Evolutionary conservation across 192 early-diverging fungal genomes (phyloP).

Genomic region (Coemansia brasiliensis): DNA sequence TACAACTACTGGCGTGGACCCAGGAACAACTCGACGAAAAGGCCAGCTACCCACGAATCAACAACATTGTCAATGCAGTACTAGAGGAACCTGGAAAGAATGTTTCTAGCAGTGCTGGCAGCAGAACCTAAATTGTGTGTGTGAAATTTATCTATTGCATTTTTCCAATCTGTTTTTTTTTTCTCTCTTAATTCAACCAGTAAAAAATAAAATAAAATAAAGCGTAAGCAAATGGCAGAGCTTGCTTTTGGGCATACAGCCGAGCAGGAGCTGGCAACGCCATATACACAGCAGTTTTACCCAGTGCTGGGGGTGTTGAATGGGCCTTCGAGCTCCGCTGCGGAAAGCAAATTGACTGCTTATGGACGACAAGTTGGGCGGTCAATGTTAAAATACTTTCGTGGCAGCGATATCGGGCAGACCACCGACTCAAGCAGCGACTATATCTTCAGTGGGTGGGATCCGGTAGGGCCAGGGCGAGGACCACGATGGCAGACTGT

Average conservation of each 20-base stretch:
- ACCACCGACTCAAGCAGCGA: not conserved
- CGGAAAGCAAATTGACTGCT: slow-evolving; percentile 7
- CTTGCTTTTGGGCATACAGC: slow-evolving; percentile 18
- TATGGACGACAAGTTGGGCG: slow-evolving; percentile 41
- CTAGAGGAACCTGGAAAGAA: slow-evolving; percentile 44
- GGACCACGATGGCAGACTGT: slow-evolving; percentile 35
- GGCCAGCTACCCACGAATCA: slow-evolving; percentile 81
- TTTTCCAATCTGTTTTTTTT: slow-evolving; percentile 1
- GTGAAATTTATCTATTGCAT: slow-evolving; percentile 3
- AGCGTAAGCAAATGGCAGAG: slow-evolving; percentile 11
- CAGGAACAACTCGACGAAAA: slow-evolving; percentile 91
- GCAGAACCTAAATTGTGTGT: not conserved
- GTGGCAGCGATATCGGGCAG: slow-evolving; percentile 8
- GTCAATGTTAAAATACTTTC: slow-evolving; percentile 35
- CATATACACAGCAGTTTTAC: slow-evolving; percentile 37
- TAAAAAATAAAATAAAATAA: not conserved
- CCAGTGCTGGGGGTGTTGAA: slow-evolving; percentile 46
- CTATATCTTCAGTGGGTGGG: slow-evolving; percentile 15
- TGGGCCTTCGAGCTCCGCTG: slow-evolving; percentile 2
- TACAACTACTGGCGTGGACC: slow-evolving; percentile 92
- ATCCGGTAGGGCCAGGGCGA: slow-evolving; percentile 13
- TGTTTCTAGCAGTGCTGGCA: not conserved
- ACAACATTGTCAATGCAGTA: slow-evolving; percentile 77
- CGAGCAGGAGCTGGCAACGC: slow-evolving; percentile 9
- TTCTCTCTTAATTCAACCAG: slow-evolving; percentile 5